Evolutionary conservation across 148 eudicot genomes (phyloP).

Genomic region (Pouteria glomerata): DNA sequence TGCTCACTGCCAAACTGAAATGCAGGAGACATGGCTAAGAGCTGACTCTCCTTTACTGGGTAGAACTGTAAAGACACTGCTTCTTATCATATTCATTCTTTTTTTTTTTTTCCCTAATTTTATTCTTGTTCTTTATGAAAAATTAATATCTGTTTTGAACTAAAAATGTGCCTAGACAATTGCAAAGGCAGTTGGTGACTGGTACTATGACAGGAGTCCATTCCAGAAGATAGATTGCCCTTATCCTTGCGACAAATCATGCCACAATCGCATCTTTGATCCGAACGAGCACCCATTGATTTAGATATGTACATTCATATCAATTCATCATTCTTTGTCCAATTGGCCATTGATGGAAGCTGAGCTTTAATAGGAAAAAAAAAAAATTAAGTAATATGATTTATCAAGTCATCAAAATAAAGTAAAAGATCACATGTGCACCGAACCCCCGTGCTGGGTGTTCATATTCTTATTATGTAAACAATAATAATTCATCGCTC

Average conservation of each 20-base stretch:
- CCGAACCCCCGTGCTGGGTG: slow-evolving; percentile 3
- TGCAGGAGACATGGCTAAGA: slow-evolving; percentile 73
- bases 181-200: slow-evolving; percentile 80
- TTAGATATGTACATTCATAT: slow-evolving; percentile 5
- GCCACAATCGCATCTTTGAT: slow-evolving; percentile 34
- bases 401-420: neutral
- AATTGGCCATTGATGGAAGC: neutral
- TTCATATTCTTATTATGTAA: neutral
- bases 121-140: neutral
- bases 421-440: neutral
- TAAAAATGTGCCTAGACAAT: slow-evolving; percentile 49
- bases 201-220: slow-evolving; percentile 64
- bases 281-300: slow-evolving; percentile 26
- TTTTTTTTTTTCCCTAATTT: neutral
- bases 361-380: neutral
- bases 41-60: slow-evolving; percentile 46
- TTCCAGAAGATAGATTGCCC: slow-evolving; percentile 85
- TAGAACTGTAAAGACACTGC: slow-evolving; percentile 31
- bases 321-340: slow-evolving; percentile 5
- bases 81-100: too few species aligned
- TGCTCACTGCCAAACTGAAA: slow-evolving; percentile 78
- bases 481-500: neutral
- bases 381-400: too few species aligned
- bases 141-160: neutral
- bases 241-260: slow-evolving; percentile 80